phyloP scores from a whole-genome alignment of 106 monocot genomes.

The Amphibolis antarctica region DNA sequence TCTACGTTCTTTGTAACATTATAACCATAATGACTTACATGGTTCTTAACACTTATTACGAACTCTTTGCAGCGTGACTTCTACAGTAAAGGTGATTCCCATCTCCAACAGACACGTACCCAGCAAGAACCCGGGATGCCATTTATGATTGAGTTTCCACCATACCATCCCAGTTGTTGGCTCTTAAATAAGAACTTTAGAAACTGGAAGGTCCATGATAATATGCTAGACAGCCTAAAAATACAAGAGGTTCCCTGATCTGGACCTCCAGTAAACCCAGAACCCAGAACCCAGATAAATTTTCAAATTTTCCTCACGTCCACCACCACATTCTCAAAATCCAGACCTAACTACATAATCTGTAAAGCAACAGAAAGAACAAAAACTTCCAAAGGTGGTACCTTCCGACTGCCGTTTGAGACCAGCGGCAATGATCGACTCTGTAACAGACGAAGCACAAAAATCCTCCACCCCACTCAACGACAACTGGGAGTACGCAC shows the following conservation, averaged over 20 bases:
- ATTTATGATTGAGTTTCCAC: too few species aligned
- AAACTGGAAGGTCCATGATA: not conserved
- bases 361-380: not conserved
- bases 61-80: too few species aligned
- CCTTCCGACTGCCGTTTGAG: constrained; percentile 13
- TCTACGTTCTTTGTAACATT: too few species aligned
- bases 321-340: not conserved
- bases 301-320: not conserved
- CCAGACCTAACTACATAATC: not conserved
- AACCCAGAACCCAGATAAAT: too few species aligned
- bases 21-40: too few species aligned
- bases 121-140: too few species aligned
- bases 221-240: not conserved
- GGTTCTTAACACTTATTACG: too few species aligned
- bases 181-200: not conserved
- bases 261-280: too few species aligned
- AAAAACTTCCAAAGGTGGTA: not conserved
- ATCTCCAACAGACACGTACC: too few species aligned
- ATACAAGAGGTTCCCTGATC: not conserved
- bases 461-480: not conserved
- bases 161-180: not conserved
- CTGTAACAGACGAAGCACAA: not conserved
- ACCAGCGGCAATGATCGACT: constrained; percentile 1
- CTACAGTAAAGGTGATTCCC: too few species aligned
- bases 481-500: not conserved